Percentiles rank a stretch among this genome's conserved stretches.
Evolutionary conservation across 257 asterid species (phyloP).

Genomic region (Lavandula angustifolia): DNA sequence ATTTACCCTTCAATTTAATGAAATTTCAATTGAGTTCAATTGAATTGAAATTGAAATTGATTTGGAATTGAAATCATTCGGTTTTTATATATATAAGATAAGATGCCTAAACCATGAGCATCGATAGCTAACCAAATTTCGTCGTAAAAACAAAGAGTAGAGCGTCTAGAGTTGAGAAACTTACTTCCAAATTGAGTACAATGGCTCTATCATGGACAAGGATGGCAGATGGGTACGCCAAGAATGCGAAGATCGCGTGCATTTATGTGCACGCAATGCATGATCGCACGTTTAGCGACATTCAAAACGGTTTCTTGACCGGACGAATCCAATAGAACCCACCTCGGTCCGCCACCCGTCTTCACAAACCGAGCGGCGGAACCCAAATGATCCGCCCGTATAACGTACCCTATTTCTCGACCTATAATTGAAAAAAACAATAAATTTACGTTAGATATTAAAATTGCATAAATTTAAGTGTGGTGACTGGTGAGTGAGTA

Average conservation of each 20-base stretch:
- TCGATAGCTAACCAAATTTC: too few species aligned
- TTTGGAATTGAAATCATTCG: too few species aligned
- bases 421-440: conserved; percentile 50
- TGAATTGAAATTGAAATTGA: too few species aligned
- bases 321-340: conserved; percentile 63
- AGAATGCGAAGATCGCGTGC: conserved; percentile 87
- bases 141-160: too few species aligned
- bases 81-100: too few species aligned
- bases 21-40: too few species aligned
- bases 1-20: too few species aligned
- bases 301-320: conserved; percentile 63
- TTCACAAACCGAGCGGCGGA: conserved; percentile 52
- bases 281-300: conserved; percentile 77
- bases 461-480: conserved; percentile 23
- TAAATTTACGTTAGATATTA: conserved; percentile 32
- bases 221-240: conserved; percentile 80
- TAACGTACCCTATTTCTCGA: conserved; percentile 65
- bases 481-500: too few species aligned
- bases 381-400: conserved; percentile 61
- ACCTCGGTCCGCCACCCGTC: conserved; percentile 60
- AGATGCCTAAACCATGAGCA: too few species aligned
- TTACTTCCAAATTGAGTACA: conserved; percentile 85
- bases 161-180: too few species aligned
- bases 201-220: conserved; percentile 88
- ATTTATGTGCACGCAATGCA: conserved; percentile 87